These are phyloP conservation scores for Galeopsis tetrahit DNA, from an alignment of 257 asterid species.

Conservation along the genomic window DNA sequence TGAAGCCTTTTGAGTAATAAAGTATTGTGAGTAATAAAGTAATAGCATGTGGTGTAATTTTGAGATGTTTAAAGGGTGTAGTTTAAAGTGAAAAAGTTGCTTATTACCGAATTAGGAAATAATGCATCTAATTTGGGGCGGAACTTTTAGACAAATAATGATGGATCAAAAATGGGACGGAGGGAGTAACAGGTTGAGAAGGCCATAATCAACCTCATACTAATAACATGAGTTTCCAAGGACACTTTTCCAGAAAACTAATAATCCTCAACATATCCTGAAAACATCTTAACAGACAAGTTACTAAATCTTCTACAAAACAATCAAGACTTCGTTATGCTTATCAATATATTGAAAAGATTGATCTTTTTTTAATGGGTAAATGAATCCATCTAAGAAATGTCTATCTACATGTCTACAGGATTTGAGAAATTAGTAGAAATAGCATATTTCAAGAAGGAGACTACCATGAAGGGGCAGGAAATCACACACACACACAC, in stretches of 20 bases:
- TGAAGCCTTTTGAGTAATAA: too few relatives aligned
- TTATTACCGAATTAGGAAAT: too few relatives aligned
- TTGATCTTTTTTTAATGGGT: background rate
- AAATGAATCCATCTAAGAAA: background rate
- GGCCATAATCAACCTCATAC: background rate
- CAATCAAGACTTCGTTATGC: constrained; percentile 16
- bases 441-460: background rate
- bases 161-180: too few relatives aligned
- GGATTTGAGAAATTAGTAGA: constrained; percentile 16
- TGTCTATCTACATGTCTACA: constrained; percentile 6
- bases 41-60: too few relatives aligned
- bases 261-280: constrained; percentile 10
- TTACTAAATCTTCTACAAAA: constrained; percentile 13
- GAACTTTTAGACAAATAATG: too few relatives aligned
- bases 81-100: too few relatives aligned
- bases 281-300: constrained; percentile 12
- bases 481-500: background rate
- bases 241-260: constrained; percentile 21
- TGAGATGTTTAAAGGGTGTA: too few relatives aligned
- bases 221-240: background rate
- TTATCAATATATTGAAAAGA: constrained; percentile 17
- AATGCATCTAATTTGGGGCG: too few relatives aligned
- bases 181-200: background rate
- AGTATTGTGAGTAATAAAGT: too few relatives aligned
- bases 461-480: background rate